These are phyloP conservation scores for Syzygium grande DNA, from an alignment of 345 rosid genomes.

Conservation along the genomic window DNA sequence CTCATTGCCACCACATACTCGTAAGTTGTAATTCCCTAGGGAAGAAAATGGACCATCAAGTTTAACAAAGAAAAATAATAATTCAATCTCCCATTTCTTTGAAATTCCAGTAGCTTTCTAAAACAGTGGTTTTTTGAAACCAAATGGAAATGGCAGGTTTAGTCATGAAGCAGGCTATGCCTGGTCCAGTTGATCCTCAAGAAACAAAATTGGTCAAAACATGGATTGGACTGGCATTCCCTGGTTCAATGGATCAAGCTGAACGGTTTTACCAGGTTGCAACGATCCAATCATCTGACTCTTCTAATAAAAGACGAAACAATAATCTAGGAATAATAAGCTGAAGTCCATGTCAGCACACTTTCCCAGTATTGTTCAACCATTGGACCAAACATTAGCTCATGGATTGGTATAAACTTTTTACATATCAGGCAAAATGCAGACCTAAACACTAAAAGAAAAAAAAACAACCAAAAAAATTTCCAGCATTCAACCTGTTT, in stretches of 20 bases:
- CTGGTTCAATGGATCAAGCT: not conserved
- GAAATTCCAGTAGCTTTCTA: not conserved
- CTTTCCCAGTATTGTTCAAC: not conserved
- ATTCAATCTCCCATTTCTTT: not conserved
- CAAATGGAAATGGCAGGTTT: not conserved
- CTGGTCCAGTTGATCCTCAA: not conserved
- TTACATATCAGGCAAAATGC: not conserved
- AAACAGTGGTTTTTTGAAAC: not conserved
- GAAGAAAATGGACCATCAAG: not conserved
- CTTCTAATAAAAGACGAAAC: not conserved
- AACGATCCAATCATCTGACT: not conserved
- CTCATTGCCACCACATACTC: conserved; percentile 93
- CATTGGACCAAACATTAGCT: not conserved
- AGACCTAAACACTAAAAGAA: not conserved
- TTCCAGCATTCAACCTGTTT: not conserved
- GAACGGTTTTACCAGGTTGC: not conserved
- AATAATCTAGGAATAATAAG: not conserved
- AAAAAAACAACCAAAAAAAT: not conserved
- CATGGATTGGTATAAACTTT: not conserved
- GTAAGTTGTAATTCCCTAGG: conserved; percentile 85
- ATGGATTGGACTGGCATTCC: not conserved
- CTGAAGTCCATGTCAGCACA: not conserved
- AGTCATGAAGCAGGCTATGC: not conserved
- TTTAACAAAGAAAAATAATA: not conserved
- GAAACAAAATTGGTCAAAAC: not conserved